These are phyloP conservation scores for Yamadazyma phyllophila DNA, from an alignment of 805 yeast genomes.

Conservation along the genomic window DNA sequence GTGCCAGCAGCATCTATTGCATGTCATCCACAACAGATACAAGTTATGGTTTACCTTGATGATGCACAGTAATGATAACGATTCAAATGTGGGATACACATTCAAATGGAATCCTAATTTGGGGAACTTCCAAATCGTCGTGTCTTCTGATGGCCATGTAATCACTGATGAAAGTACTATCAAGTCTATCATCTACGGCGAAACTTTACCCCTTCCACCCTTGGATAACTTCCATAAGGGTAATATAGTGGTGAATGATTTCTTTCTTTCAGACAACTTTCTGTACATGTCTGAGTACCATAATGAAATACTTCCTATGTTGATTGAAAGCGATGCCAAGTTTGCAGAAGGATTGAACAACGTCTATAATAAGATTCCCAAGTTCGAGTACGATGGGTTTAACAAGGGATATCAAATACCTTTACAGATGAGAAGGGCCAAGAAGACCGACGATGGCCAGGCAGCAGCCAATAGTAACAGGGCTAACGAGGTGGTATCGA, in stretches of 20 bases:
- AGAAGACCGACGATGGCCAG: not conserved
- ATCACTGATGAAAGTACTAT: slow-evolving; percentile 31
- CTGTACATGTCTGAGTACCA: slow-evolving; percentile 37
- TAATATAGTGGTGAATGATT: slow-evolving; percentile 33
- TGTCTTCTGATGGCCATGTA: slow-evolving; percentile 20
- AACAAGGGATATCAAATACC: slow-evolving; percentile 26
- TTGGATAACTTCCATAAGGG: slow-evolving; percentile 30
- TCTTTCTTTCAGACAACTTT: slow-evolving; percentile 33
- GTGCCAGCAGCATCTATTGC: slow-evolving; percentile 36
- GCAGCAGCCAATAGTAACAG: not conserved
- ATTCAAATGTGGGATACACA: slow-evolving; percentile 21
- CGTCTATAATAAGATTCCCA: slow-evolving; percentile 30
- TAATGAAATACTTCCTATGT: slow-evolving; percentile 33
- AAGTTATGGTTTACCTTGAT: slow-evolving; percentile 34
- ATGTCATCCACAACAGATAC: slow-evolving; percentile 35
- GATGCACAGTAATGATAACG: slow-evolving; percentile 24
- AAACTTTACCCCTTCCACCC: slow-evolving; percentile 29
- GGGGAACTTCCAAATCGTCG: slow-evolving; percentile 34
- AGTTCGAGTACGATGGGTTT: slow-evolving; percentile 30
- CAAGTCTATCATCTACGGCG: slow-evolving; percentile 30
- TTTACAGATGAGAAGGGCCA: slow-evolving; percentile 13
- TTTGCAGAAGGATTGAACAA: slow-evolving; percentile 31
- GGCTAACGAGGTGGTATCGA: slow-evolving; percentile 3
- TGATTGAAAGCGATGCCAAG: slow-evolving; percentile 25
- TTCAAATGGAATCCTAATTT: slow-evolving; percentile 36